Evolutionary conservation across 2,329 filamentous ascomycete genomes (phyloP), one percentile per base, ranked within the genome.

Genomic region (Keithomyces neogunnii): DNA sequence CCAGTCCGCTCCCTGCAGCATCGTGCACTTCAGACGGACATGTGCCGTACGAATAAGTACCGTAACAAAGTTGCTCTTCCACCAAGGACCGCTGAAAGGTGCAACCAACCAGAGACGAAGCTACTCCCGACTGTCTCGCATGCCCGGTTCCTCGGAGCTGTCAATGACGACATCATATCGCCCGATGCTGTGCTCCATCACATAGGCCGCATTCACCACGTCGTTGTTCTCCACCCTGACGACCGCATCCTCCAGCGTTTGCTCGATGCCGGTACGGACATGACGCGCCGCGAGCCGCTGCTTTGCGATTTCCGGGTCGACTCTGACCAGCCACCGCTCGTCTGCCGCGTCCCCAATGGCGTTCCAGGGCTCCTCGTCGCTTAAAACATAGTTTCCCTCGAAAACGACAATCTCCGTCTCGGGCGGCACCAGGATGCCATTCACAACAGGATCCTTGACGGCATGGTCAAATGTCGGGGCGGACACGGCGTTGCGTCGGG

Each of bases 391-490:
- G 61, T 87, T 86, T 1, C 86, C 87, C 67, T 89, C 87, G 52
- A 89, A 80, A 1, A 91, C 69, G 3, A 89, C 68, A 43, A 89
- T 73, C 13, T 83, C 75, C 49, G 81, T 74, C 0, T 67, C 67
- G 0, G 78, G 70, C 0, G 71, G 65, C 48, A 91, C 80, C 0
- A 75, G 63, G 39, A 90, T 85, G 59, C 85, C 83, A 56, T 82
- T 69, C 3, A 72, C 69, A 5, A 84, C 76, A 0, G 87, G 87
- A 58, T 91, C 87, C 64, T 90, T 90, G 57, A 83, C 65, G 1
- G 84, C 80, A 63, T 90, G 87, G 64, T 88, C 84, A 65, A 91
- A 91, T 36, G 77, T 82, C 0, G 87, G 87, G 2, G 88, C 89
- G 62, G 53, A 60, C 57, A 51, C 59, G 57, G 51, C 61, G 56